These are phyloP conservation scores for Phaeophleospora eucalypticola DNA, from an alignment of 2,329 filamentous ascomycete species.

Conservation along the genomic window DNA sequence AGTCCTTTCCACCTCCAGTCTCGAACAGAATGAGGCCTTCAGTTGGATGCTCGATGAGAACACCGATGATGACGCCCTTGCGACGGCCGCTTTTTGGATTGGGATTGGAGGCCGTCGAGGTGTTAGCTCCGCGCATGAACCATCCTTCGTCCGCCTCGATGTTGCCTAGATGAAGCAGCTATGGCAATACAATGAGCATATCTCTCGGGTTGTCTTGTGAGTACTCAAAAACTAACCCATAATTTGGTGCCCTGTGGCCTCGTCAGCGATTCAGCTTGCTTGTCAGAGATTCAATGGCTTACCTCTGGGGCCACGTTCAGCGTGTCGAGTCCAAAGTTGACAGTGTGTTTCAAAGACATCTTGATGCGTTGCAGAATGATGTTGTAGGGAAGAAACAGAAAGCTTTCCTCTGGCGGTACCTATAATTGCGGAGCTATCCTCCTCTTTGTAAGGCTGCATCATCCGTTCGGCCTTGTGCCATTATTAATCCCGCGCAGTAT, in stretches of 20 bases:
- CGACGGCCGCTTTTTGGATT: constrained; percentile 27
- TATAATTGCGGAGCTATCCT: not conserved
- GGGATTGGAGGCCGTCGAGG: constrained; percentile 29
- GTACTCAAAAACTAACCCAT: constrained; percentile 24
- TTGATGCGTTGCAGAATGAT: too few species aligned
- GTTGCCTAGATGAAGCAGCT: constrained; percentile 35
- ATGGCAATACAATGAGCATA: not conserved
- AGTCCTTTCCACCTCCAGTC: constrained; percentile 33
- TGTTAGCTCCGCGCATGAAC: constrained; percentile 32
- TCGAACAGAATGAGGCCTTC: constrained; percentile 37
- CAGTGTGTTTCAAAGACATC: constrained; percentile 6
- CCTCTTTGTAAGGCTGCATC: not conserved
- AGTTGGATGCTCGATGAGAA: constrained; percentile 30
- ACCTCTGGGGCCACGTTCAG: constrained; percentile 25
- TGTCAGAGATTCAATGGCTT: not conserved
- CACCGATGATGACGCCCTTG: constrained; percentile 30
- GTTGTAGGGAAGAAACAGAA: too few species aligned
- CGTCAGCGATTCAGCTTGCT: not conserved
- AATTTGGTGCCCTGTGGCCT: constrained; percentile 33
- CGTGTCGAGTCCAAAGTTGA: constrained; percentile 19
- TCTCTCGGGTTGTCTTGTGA: not conserved
- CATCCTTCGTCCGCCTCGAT: constrained; percentile 36
- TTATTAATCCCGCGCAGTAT: too few species aligned
- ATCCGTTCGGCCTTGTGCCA: not conserved
- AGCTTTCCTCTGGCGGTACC: too few species aligned